Evolutionary conservation across 768 basidiomycete species (phyloP).

Genomic region (Termitomyces sp.): DNA sequence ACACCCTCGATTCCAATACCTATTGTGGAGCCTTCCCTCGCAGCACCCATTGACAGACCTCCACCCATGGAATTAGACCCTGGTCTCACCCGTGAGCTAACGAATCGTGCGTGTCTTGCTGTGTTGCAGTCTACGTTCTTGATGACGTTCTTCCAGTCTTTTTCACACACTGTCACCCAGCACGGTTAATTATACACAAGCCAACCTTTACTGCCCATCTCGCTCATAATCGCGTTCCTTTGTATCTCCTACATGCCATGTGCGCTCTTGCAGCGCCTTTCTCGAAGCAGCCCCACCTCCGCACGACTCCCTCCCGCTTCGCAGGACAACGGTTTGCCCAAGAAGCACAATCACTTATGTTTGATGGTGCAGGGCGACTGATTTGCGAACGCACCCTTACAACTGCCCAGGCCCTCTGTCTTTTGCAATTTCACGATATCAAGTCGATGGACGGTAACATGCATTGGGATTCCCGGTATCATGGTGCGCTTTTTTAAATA

Average conservation of each 20-base stretch:
- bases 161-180: slow-evolving; percentile 80
- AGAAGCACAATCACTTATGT: slow-evolving; percentile 67
- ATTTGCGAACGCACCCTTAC: slow-evolving; percentile 62
- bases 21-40: slow-evolving; percentile 38
- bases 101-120: slow-evolving; percentile 54
- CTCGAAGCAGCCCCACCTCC: slow-evolving; percentile 64
- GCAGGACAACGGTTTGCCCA: slow-evolving; percentile 58
- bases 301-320: slow-evolving; percentile 51
- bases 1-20: slow-evolving; percentile 23
- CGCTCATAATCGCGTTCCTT: slow-evolving; percentile 64
- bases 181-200: slow-evolving; percentile 74
- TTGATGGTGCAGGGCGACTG: slow-evolving; percentile 64
- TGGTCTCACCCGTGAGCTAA: slow-evolving; percentile 67
- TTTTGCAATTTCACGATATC: slow-evolving; percentile 69
- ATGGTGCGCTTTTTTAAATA: slow-evolving; percentile 36
- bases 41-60: slow-evolving; percentile 41
- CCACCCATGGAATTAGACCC: slow-evolving; percentile 53
- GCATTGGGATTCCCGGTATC: slow-evolving; percentile 44
- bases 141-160: slow-evolving; percentile 51
- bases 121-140: slow-evolving; percentile 14
- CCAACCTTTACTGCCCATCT: slow-evolving; percentile 71
- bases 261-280: slow-evolving; percentile 79
- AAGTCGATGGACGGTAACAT: slow-evolving; percentile 41
- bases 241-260: slow-evolving; percentile 68
- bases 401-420: slow-evolving; percentile 73